Evolutionary conservation across 345 rosid genomes (phyloP).

Genomic region (Rhizophora apiculata): DNA sequence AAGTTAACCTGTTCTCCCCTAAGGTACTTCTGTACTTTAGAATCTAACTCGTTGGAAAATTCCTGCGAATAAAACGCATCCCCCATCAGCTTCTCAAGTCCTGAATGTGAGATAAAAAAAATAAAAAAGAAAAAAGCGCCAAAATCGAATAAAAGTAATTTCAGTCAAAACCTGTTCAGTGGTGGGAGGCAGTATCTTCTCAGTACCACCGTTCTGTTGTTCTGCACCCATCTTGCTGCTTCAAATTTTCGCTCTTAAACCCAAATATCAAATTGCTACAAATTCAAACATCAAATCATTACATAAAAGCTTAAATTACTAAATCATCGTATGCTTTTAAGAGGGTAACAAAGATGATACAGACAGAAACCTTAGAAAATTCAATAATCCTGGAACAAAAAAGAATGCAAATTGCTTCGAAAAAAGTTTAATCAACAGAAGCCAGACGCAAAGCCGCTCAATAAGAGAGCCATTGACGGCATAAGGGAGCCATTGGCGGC

Average conservation of each 20-base stretch:
- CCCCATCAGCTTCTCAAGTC: neutral
- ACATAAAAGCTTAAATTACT: neutral
- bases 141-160: neutral
- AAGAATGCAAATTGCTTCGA: too few species aligned
- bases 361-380: too few species aligned
- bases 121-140: too few species aligned
- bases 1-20: constrained; percentile 74
- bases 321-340: neutral
- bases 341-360: too few species aligned
- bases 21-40: constrained; percentile 54
- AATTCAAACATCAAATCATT: neutral
- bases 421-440: too few species aligned
- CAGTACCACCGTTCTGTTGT: constrained; percentile 27
- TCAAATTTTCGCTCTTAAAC: neutral
- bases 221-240: constrained; percentile 33
- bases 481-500: too few species aligned
- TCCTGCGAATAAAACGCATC: constrained; percentile 37
- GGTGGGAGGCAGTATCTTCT: constrained; percentile 33
- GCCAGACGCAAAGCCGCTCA: too few species aligned
- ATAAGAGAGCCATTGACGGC: too few species aligned
- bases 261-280: neutral
- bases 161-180: constrained; percentile 35
- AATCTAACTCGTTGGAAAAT: constrained; percentile 48
- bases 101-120: neutral
- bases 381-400: too few species aligned